Evolutionary conservation across 1,284 basidiomycete genomes (phyloP).

Genomic region (Cryptococcus sp.): DNA sequence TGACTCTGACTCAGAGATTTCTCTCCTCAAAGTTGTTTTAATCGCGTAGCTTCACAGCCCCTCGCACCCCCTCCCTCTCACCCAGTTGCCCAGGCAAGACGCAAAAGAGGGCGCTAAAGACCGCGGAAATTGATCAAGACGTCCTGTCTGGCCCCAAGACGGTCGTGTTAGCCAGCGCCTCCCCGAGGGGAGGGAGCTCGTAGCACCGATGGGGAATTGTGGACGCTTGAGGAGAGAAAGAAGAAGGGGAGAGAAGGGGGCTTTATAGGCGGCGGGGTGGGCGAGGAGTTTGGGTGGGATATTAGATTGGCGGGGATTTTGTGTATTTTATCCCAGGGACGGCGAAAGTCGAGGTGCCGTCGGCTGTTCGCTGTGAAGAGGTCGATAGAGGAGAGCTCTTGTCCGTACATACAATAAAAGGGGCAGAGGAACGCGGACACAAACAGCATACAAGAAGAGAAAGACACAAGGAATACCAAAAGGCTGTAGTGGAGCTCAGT

Average conservation of each 20-base stretch:
- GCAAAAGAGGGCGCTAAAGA: not conserved
- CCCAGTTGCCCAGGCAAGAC: not conserved
- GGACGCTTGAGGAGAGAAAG: slow-evolving; percentile 17
- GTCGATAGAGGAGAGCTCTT: not conserved
- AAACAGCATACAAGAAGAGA: not conserved
- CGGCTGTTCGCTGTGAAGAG: not conserved
- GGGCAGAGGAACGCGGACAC: not conserved
- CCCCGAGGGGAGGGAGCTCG: slow-evolving; percentile 17
- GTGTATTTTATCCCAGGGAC: slow-evolving; percentile 3
- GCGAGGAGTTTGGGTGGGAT: slow-evolving; percentile 4
- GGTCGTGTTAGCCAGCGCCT: slow-evolving; percentile 20
- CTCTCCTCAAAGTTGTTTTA: slow-evolving; percentile 45
- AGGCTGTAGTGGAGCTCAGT: not conserved
- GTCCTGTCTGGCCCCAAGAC: slow-evolving; percentile 39
- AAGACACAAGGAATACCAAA: not conserved
- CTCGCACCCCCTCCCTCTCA: not conserved
- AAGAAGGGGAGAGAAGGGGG: not conserved
- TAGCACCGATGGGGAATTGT: slow-evolving; percentile 34
- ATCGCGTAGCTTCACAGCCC: slow-evolving; percentile 23
- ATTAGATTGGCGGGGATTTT: slow-evolving; percentile 2
- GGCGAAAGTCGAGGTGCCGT: not conserved
- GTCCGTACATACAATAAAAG: not conserved
- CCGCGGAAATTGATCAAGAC: slow-evolving; percentile 20
- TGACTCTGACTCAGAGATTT: slow-evolving; percentile 40
- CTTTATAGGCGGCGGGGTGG: not conserved